Base-by-base conservation (phyloP, 2,329 filamentous ascomycete genomes). In the Pyricularia grisea region DNA sequence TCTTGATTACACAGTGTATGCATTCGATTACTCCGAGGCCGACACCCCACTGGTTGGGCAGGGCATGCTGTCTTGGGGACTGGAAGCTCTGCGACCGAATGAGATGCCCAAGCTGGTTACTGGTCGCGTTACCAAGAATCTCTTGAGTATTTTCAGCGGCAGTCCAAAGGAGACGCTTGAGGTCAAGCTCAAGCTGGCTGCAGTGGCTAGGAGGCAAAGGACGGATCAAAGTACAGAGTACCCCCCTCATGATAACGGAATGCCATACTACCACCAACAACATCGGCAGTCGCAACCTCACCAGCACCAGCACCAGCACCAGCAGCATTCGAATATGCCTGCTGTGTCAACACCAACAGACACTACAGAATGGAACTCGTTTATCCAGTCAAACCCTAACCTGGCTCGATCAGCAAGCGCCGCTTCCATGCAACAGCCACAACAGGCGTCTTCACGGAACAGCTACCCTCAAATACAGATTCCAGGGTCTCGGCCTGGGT, bases 1-100 rank as follows among this genome's bases (percentile, higher is more conserved):
- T 81, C 81, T 87, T 78, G 94, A 99, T 80, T 99, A 95, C 80
- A 95, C 93, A n/a, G 89, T 99, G 69, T 99, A 99, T 79, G 93
- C 94, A 33, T 92, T 93, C 81, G 95, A 99, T 79, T 98, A 94
- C 78, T 97, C 95, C 14, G 95, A 99, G 80, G 92, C 92, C 72
- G 94, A 97, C 76, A 92, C 90, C 23, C 95, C 96, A 68, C 85
- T 98, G 69, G 94, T 97, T 28, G 95, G 95, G 27, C 94, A 99
- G 79, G 95, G 96, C 68, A 92, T 98, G 89, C 84, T 99, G 25
- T 98, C 95, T 55, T 91, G 91, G 86, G 88, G 90, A 27, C 83
- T 98, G 65, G 87, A 76, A 75, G 84, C 68, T 84, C 17, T 83
- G 70, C 82, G 82, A 23, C 81, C 83, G 30, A 83, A 83, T 67